Percentiles rank a stretch among this genome's conserved stretches.
phyloP scores from a whole-genome alignment of 768 basidiomycete species.

The Naganishia vaughanmartiniae region DNA sequence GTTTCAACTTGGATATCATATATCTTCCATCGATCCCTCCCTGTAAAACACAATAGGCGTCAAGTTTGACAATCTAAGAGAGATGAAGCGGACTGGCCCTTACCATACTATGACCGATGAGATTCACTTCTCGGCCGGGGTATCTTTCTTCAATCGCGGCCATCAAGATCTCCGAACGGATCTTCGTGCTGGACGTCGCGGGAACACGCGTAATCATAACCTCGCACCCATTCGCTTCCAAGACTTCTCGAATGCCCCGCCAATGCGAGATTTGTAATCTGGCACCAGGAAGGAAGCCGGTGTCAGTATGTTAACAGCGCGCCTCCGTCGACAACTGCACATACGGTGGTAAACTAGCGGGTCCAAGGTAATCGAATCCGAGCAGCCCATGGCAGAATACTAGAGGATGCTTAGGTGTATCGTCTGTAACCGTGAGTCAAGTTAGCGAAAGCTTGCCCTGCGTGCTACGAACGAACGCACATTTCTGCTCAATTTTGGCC shows the following conservation, averaged over 20 bases:
- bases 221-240: conserved; percentile 81
- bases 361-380: conserved; percentile 51
- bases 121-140: conserved; percentile 78
- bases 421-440: conserved; percentile 57
- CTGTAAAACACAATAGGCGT: conserved; percentile 50
- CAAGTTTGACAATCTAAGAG: not conserved
- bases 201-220: conserved; percentile 92
- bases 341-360: conserved; percentile 45
- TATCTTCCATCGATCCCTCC: conserved; percentile 91
- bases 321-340: not conserved
- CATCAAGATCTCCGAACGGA: conserved; percentile 87
- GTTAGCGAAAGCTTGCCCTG: conserved; percentile 19
- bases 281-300: conserved; percentile 59
- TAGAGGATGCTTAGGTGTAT: conserved; percentile 74
- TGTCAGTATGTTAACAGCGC: conserved; percentile 56
- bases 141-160: conserved; percentile 73
- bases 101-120: conserved; percentile 84
- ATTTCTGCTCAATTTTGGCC: conserved; percentile 60
- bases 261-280: conserved; percentile 85
- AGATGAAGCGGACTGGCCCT: conserved; percentile 40
- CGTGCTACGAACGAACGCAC: conserved; percentile 55
- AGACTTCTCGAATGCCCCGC: conserved; percentile 91
- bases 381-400: conserved; percentile 95
- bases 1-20: conserved; percentile 76
- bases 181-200: conserved; percentile 80